Base-by-base conservation (phyloP, 1,284 basidiomycete species). In the Ustilago shanxiensis region DNA sequence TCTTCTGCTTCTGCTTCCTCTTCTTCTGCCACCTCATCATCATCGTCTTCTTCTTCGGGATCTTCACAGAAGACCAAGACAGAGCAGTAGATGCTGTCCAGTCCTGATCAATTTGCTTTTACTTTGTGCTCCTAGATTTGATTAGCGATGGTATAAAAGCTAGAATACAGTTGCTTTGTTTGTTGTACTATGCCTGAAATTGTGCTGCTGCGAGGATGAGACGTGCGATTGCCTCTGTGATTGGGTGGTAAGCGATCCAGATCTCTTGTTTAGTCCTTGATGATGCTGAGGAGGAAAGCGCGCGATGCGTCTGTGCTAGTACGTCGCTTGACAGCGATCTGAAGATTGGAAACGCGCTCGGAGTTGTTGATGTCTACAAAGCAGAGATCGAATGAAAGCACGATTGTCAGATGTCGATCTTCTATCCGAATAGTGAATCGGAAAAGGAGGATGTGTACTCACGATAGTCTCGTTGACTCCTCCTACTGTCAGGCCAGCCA, bases 151-250 rank as follows among this genome's bases (percentile, higher is more conserved):
- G 2, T 44, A 44, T 44, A 26, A 16, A 22, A 39, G 37, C 22
- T 41, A 44, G 9, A 56, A 56, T 28, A 22, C 33, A 56, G 20
- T 24, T 13, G 52, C 44, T 37, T 29, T 50, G 55, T 3, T 45
- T 20, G 24, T 33, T 6, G 5, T 24, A 9, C 29, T 16, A 69
- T 18, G 61, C 22, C 22, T 69, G 66, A 14, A 74, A 66, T 13
- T 59, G 66, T n/a, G 66, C 59, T 18, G 66, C 66, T 9, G 66
- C 62, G 22, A 69, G 66, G 4, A 74, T 60, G 56, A 74, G 26
- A 0, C 66, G 62, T 18, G 72, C 44, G 29, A 74, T 31, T 26
- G 59, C 50, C 24, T 69, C 66, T 2, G 72, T 74, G 59, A 74
- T 50, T 7, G 61, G 63, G 10, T 13, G 54, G 52, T 74, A 74